Percentiles rank a stretch among this genome's conserved stretches.
phyloP scores from a whole-genome alignment of 495 filamentous ascomycete genomes.

The Aspergillus sclerotiicarbonarius region DNA sequence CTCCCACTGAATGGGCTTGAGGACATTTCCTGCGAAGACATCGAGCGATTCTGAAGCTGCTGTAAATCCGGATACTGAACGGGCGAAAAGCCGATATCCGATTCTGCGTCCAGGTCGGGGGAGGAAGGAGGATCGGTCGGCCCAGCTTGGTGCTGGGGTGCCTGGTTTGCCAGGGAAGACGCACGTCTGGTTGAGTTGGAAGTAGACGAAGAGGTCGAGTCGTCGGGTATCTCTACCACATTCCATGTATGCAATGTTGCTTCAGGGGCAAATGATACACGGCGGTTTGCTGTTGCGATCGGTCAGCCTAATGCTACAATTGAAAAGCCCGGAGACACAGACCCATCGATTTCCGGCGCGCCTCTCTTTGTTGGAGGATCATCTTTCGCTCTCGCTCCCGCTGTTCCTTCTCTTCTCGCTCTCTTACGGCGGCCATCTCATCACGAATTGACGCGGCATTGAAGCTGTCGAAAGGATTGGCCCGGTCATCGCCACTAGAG shows the following conservation, averaged over 20 bases:
- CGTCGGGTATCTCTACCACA: slow-evolving; percentile 83
- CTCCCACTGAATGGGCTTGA: slow-evolving; percentile 77
- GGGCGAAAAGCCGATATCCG: slow-evolving; percentile 60
- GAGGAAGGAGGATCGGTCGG: slow-evolving; percentile 63
- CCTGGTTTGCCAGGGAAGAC: slow-evolving; percentile 55
- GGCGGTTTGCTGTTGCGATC: slow-evolving; percentile 64
- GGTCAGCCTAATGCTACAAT: slow-evolving; percentile 16
- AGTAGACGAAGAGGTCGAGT: slow-evolving; percentile 81
- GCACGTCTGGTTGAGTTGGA: slow-evolving; percentile 68
- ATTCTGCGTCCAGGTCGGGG: slow-evolving; percentile 59
- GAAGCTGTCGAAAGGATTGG: slow-evolving; percentile 60
- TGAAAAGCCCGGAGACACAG: slow-evolving; percentile 7
- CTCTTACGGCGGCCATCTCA: slow-evolving; percentile 71
- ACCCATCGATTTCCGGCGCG: slow-evolving; percentile 84
- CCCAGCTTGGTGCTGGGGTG: slow-evolving; percentile 41
- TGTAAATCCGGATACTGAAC: slow-evolving; percentile 67
- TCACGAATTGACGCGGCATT: slow-evolving; percentile 53
- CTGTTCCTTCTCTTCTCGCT: slow-evolving; percentile 70
- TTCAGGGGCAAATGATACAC: slow-evolving; percentile 96
- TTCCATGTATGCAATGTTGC: slow-evolving; percentile 98
- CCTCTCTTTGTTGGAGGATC: slow-evolving; percentile 72
- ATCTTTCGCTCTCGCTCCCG: slow-evolving; percentile 62
- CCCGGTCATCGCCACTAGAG: slow-evolving; percentile 37
- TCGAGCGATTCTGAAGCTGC: slow-evolving; percentile 37
- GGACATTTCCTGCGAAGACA: slow-evolving; percentile 57